Evolutionary conservation across 2,329 filamentous ascomycete species (phyloP).

Genomic region (Botrytis cinerea): DNA sequence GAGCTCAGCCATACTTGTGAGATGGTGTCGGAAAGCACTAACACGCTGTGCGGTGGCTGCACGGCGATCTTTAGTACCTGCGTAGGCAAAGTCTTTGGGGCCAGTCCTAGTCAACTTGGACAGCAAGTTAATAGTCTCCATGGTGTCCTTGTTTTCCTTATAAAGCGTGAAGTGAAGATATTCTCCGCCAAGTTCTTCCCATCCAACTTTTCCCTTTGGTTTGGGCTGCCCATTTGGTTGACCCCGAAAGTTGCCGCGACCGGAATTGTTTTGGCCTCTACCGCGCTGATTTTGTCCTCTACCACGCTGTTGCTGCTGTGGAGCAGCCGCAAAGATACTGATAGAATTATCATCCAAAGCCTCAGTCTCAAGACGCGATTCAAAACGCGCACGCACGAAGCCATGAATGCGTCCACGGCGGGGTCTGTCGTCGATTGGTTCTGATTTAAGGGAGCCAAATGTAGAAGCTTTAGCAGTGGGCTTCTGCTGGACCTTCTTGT

Average conservation of each 20-base stretch:
- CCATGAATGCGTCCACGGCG: conserved; percentile 62
- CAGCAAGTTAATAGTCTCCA: conserved; percentile 64
- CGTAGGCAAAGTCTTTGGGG: conserved; percentile 63
- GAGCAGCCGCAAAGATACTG: conserved; percentile 53
- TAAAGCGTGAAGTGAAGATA: conserved; percentile 74
- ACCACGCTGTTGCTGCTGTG: conserved; percentile 31
- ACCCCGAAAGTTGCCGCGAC: conserved; percentile 23
- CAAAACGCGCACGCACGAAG: conserved; percentile 62
- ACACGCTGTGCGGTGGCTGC: conserved; percentile 69
- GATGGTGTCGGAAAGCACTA: conserved; percentile 59
- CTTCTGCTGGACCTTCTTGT: conserved; percentile 53
- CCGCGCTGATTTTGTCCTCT: conserved; percentile 17
- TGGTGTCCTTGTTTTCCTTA: conserved; percentile 70
- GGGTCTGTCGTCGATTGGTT: conserved; percentile 60
- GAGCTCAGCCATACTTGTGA: conserved; percentile 64
- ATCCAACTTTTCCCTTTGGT: conserved; percentile 50
- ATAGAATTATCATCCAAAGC: conserved; percentile 61
- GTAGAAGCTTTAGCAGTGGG: conserved; percentile 58
- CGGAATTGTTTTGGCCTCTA: conserved; percentile 27
- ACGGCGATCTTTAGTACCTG: conserved; percentile 72
- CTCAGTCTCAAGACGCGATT: conserved; percentile 61
- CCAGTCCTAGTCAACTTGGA: conserved; percentile 59
- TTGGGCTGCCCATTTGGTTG: conserved; percentile 32
- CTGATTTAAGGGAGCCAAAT: conserved; percentile 54
- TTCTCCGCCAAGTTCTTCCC: conserved; percentile 67